Evolutionary conservation across 164 flowering plant genomes (phyloP), one percentile per base, ranked within the genome.

Genomic region (Magnolia kwangsiensis): DNA sequence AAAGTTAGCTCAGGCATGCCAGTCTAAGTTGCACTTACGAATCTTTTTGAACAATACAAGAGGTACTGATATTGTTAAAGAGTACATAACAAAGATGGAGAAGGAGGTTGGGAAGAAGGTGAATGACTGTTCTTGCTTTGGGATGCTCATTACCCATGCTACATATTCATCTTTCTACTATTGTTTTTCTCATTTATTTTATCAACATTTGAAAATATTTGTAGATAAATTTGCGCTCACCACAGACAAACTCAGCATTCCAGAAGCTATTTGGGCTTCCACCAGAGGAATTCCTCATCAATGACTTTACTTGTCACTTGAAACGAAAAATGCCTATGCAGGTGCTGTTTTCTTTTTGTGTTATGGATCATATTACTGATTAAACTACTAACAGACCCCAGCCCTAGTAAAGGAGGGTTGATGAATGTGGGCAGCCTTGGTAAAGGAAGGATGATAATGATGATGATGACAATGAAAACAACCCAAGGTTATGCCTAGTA

Each of bases 41-140:
- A 85, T 96, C 72, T 96, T 93, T 82, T 84, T 93, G 85, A 84
- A 93, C 79, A 85, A 93, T 80, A 91, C 92, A 19, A 84, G 84
- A 84, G 94, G 97, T 77, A 83, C 84, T 71, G 87, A 89, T 79
- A 86, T 85, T 75, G 90, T 87, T 24, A 86, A 81, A 79, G 94
- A 92, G 69, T 96, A 88, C 83, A 77, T 96, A 73, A 83, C 79
- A 73, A 96, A 89, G 87, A 89, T 96, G 96, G 99, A 92, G 87
- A 91, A 96, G 85, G 97, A 91, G 79, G 96, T 93, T 16, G 99
- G 98, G 24, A 93, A 91, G 82, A 96, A 96, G 98, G 99, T 93
- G 82, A 77, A 19, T 71, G 21, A 49, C 24, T 67, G 20, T 77
- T 75, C 65, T 70, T 1, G 61, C 45, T 69, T 55, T 9, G 29